A percentile compares a stretch with the other conserved stretches of the same genome.
These are phyloP conservation scores for Fusarium equiseti DNA, from an alignment of 2,329 filamentous ascomycete species.

Conservation along the genomic window DNA sequence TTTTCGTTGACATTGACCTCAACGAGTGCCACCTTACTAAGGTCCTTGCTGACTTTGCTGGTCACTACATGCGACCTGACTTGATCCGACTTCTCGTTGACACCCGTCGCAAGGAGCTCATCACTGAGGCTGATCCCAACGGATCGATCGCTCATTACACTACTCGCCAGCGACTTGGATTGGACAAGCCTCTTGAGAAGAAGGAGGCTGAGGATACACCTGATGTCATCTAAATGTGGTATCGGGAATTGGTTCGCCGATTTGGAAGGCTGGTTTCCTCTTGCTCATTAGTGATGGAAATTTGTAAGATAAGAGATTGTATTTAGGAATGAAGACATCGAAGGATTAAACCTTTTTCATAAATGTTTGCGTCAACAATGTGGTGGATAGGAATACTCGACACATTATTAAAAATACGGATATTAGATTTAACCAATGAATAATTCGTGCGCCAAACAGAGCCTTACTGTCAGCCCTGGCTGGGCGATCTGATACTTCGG, in stretches of 20 bases:
- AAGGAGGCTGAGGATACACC: conserved; percentile 26
- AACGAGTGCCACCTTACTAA: conserved; percentile 48
- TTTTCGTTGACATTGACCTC: conserved; percentile 65
- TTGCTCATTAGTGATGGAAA: too few relatives aligned
- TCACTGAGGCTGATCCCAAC: conserved; percentile 32
- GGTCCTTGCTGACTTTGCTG: conserved; percentile 52
- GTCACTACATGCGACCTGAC: conserved; percentile 56
- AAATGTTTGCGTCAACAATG: too few relatives aligned
- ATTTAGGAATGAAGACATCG: background rate
- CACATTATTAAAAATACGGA: too few relatives aligned
- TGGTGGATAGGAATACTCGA: too few relatives aligned
- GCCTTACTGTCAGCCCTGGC: too few relatives aligned
- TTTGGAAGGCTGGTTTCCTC: background rate
- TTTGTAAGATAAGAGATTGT: conserved; percentile 2
- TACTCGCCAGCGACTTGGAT: conserved; percentile 32
- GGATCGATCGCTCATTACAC: conserved; percentile 25
- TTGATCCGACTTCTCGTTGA: conserved; percentile 53
- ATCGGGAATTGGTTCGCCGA: background rate
- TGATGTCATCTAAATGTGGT: background rate
- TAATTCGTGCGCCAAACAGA: too few relatives aligned
- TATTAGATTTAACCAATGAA: too few relatives aligned
- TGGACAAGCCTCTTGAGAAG: conserved; percentile 38
- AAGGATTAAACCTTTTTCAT: too few relatives aligned
- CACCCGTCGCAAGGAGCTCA: conserved; percentile 42
- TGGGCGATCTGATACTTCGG: too few relatives aligned